A percentile compares a stretch with the other conserved stretches of the same genome.
Conservation (phyloP, 371 early-diverging fungal genomes). For the Syncephalastrum contaminatum region DNA sequence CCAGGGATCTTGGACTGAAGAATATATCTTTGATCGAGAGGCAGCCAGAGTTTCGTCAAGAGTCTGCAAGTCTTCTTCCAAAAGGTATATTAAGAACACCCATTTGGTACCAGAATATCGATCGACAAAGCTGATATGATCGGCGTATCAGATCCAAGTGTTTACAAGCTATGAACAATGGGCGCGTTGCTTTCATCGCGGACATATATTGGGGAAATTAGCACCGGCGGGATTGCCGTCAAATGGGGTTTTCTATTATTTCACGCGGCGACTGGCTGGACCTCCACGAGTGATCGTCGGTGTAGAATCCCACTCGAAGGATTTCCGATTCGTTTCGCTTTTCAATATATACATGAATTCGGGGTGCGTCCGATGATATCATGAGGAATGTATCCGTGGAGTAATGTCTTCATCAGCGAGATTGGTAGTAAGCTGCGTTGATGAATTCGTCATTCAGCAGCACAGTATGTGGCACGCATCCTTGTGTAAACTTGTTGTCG, state of each 20-base stretch:
- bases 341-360: no score
- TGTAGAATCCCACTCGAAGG: no score
- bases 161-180: not conserved
- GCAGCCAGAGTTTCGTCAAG: not conserved
- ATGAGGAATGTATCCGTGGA: no score
- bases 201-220: slow-evolving; percentile 1
- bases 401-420: no score
- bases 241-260: slow-evolving; percentile 1
- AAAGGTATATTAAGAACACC: not conserved
- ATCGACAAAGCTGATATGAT: not conserved
- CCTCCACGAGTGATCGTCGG: no score
- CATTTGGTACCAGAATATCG: not conserved
- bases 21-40: not conserved
- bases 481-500: no score
- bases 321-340: no score
- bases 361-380: no score
- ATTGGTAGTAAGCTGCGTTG: no score
- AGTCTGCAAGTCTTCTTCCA: not conserved
- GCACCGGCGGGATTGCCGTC: not conserved
- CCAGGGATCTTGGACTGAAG: not conserved
- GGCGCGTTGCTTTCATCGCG: not conserved
- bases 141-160: not conserved
- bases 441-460: no score
- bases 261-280: not conserved
- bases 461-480: no score